These are phyloP conservation scores for Blastobotrys niveus DNA, from an alignment of 1,139 yeast species.

Conservation along the genomic window DNA sequence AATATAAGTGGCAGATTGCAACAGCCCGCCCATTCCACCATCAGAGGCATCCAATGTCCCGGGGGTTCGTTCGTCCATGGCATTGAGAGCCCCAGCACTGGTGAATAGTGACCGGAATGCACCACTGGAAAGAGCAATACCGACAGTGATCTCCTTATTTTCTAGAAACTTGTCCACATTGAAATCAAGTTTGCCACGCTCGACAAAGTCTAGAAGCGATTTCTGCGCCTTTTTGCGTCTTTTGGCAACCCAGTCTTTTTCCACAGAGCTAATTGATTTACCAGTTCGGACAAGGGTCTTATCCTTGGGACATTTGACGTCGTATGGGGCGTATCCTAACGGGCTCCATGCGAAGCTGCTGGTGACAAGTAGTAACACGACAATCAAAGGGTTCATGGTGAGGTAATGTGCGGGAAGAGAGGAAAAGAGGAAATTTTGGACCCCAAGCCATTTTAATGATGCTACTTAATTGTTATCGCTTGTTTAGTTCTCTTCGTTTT, in stretches of 20 bases:
- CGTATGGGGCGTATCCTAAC: neutral
- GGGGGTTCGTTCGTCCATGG: constrained; percentile 61
- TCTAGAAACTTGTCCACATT: constrained; percentile 13
- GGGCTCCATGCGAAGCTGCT: neutral
- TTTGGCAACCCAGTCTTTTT: constrained; percentile 17
- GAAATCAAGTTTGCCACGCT: constrained; percentile 26
- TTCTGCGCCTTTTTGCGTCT: constrained; percentile 14
- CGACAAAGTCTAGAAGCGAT: constrained; percentile 17
- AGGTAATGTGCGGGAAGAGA: too few relatives aligned
- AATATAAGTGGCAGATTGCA: constrained; percentile 67
- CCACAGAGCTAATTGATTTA: constrained; percentile 11
- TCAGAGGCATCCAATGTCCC: constrained; percentile 46
- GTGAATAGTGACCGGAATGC: constrained; percentile 76
- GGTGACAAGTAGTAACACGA: too few relatives aligned
- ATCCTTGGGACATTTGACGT: constrained; percentile 10
- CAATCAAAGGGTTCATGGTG: too few relatives aligned
- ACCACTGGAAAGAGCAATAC: constrained; percentile 74
- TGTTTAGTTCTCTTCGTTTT: too few relatives aligned
- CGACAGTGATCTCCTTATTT: constrained; percentile 38
- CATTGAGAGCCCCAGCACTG: constrained; percentile 76
- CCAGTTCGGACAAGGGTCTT: constrained; percentile 4
- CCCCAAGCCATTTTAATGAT: too few relatives aligned
- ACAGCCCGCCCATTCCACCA: constrained; percentile 71
- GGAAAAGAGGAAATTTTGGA: too few relatives aligned
- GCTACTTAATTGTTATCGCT: too few relatives aligned